These are phyloP conservation scores for Phytopythium chamaehyphon DNA, from an alignment of 352 stramenopile genomes.

Conservation along the genomic window DNA sequence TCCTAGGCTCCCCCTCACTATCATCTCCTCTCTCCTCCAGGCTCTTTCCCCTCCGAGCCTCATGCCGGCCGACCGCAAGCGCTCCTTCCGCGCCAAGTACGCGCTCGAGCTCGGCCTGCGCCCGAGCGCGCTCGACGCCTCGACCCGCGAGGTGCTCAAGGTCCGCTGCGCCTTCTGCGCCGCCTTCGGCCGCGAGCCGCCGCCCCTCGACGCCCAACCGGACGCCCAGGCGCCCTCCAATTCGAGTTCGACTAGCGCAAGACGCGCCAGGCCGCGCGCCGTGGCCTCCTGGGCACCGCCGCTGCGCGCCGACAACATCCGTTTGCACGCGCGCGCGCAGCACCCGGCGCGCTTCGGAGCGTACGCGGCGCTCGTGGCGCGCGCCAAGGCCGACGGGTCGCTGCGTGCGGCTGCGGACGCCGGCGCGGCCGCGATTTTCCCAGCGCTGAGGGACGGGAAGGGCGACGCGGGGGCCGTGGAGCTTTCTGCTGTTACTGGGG, in stretches of 20 bases:
- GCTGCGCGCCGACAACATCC: conserved; percentile 40
- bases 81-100: conserved; percentile 30
- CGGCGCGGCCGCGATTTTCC: conserved; percentile 2
- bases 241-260: not conserved
- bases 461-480: not conserved
- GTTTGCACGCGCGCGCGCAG: conserved; percentile 31
- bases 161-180: conserved; percentile 35
- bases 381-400: conserved; percentile 15
- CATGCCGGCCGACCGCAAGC: conserved; percentile 11
- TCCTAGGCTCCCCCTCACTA: too few species aligned
- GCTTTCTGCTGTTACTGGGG: not conserved
- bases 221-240: too few species aligned
- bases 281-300: conserved; percentile 30
- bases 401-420: conserved; percentile 4
- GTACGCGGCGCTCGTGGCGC: conserved; percentile 24
- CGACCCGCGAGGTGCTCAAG: conserved; percentile 22
- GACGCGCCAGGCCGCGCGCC: conserved; percentile 25
- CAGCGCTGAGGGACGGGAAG: not conserved
- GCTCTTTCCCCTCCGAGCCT: not conserved
- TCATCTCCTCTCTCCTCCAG: not conserved
- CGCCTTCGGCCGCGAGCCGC: conserved; percentile 29
- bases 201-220: conserved; percentile 7
- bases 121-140: conserved; percentile 18
- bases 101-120: conserved; percentile 26
- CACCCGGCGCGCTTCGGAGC: conserved; percentile 24